These are phyloP conservation scores for Cupressus sempervirens DNA, from an alignment of 75 land plant genomes.

Conservation along the genomic window DNA sequence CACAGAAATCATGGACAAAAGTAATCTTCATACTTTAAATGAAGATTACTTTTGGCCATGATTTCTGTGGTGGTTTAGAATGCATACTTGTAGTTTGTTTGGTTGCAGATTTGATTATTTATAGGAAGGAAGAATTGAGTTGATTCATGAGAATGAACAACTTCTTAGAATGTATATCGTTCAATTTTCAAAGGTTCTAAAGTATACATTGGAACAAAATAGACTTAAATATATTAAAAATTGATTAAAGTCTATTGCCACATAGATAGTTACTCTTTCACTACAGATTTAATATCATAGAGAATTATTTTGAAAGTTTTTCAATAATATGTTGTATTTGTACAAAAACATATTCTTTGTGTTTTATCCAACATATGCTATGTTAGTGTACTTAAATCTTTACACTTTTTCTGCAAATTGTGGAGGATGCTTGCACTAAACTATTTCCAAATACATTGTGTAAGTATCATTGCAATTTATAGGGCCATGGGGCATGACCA, in stretches of 20 bases:
- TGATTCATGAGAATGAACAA: conserved; percentile 71
- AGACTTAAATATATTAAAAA: neutral
- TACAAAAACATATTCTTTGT: neutral
- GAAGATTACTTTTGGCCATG: too few relatives aligned
- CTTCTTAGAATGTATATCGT: conserved; percentile 66
- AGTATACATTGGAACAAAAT: neutral
- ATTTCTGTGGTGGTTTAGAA: neutral
- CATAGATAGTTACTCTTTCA: neutral
- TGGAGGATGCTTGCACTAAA: conserved; percentile 74
- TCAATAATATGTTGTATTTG: neutral
- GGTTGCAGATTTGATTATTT: conserved; percentile 9
- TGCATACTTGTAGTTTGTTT: neutral
- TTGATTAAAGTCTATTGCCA: neutral
- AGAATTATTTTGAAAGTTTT: neutral
- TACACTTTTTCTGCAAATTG: conserved; percentile 34
- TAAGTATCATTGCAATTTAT: conserved; percentile 79
- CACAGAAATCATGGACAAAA: too few relatives aligned
- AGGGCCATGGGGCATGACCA: too few relatives aligned
- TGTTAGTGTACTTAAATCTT: neutral
- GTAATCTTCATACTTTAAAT: neutral
- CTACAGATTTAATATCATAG: neutral
- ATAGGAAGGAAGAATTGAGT: conserved; percentile 41
- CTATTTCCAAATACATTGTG: conserved; percentile 80
- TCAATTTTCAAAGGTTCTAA: conserved; percentile 75
- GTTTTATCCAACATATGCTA: neutral